Percentiles rank a stretch among this genome's conserved stretches.
These are phyloP conservation scores for Penicilliopsis zonata DNA, from an alignment of 495 filamentous ascomycete species.

Conservation along the genomic window DNA sequence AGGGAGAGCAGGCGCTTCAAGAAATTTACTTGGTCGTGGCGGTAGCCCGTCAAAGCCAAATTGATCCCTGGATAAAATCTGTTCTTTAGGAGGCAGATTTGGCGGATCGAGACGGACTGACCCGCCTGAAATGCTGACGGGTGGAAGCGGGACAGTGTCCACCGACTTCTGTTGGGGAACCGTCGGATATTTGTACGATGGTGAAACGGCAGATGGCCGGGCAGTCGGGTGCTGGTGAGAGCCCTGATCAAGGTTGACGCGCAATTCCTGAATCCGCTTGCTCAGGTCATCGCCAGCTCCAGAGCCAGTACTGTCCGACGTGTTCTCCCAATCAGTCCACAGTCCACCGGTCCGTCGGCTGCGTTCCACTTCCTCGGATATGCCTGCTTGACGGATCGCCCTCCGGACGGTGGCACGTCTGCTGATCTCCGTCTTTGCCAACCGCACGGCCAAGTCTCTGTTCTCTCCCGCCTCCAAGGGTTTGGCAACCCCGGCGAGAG, in stretches of 20 bases:
- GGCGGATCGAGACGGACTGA: slow-evolving; percentile 29
- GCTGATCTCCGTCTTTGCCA: slow-evolving; percentile 63
- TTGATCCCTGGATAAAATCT: slow-evolving; percentile 8
- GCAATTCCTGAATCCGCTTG: slow-evolving; percentile 33
- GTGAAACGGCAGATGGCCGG: slow-evolving; percentile 7
- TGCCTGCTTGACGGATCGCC: slow-evolving; percentile 40
- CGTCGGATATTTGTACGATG: slow-evolving; percentile 39
- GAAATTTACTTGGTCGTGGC: slow-evolving; percentile 19
- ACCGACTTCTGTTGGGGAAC: slow-evolving; percentile 35
- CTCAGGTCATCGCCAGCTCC: slow-evolving; percentile 32
- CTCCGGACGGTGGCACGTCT: slow-evolving; percentile 50
- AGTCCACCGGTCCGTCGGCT: slow-evolving; percentile 46
- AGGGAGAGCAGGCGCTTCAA: slow-evolving; percentile 16
- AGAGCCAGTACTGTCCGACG: slow-evolving; percentile 17
- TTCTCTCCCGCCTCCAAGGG: slow-evolving; percentile 60
- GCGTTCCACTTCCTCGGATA: slow-evolving; percentile 42
- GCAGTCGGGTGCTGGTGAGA: slow-evolving; percentile 5
- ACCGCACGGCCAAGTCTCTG: slow-evolving; percentile 61
- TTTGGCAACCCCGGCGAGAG: slow-evolving; percentile 26
- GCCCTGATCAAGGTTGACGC: slow-evolving; percentile 20
- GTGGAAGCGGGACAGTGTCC: slow-evolving; percentile 9
- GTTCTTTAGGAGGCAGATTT: slow-evolving; percentile 38
- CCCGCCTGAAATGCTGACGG: slow-evolving; percentile 9
- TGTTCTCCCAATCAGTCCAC: slow-evolving; percentile 49
- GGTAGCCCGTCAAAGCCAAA: slow-evolving; percentile 9